A percentile compares a stretch with the other conserved stretches of the same genome.
Evolutionary conservation across 257 asterid genomes (phyloP).

Genomic region (Nyctanthes arbortristis): DNA sequence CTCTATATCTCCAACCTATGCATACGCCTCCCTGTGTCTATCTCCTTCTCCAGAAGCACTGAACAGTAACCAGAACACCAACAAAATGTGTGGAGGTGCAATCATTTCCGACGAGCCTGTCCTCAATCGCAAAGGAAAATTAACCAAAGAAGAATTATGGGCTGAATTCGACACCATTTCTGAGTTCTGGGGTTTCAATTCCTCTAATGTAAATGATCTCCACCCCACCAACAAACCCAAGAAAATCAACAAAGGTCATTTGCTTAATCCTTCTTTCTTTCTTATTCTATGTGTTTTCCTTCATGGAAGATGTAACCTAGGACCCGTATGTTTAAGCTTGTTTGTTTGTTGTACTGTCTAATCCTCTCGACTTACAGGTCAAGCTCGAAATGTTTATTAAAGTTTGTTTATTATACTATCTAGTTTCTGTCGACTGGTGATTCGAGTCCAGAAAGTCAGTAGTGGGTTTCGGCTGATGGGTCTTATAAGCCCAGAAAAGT

Average conservation of each 20-base stretch:
- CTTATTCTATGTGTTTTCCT: background rate
- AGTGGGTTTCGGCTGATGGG: no score
- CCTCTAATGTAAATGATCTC: constrained; percentile 29
- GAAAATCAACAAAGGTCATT: constrained; percentile 25
- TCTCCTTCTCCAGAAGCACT: constrained; percentile 1
- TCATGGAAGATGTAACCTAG: no score
- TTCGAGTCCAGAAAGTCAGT: no score
- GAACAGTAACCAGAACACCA: no score
- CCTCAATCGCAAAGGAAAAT: constrained; percentile 42
- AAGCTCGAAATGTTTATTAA: no score
- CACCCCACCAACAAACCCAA: constrained; percentile 11
- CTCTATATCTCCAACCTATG: constrained; percentile 19
- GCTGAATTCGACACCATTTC: constrained; percentile 63
- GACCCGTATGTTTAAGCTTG: no score
- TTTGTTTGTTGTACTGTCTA: no score
- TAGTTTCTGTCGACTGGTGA: no score
- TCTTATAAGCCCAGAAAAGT: no score
- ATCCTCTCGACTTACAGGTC: no score
- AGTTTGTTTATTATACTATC: no score
- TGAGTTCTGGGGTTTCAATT: constrained; percentile 60
- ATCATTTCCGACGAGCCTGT: constrained; percentile 69
- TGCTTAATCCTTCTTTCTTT: background rate
- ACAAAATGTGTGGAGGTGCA: constrained; percentile 86
- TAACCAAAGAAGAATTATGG: constrained; percentile 60
- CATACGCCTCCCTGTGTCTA: constrained; percentile 22